Base-by-base conservation (phyloP, 2,329 filamentous ascomycete species). In the Trichoderma guizhouense region DNA sequence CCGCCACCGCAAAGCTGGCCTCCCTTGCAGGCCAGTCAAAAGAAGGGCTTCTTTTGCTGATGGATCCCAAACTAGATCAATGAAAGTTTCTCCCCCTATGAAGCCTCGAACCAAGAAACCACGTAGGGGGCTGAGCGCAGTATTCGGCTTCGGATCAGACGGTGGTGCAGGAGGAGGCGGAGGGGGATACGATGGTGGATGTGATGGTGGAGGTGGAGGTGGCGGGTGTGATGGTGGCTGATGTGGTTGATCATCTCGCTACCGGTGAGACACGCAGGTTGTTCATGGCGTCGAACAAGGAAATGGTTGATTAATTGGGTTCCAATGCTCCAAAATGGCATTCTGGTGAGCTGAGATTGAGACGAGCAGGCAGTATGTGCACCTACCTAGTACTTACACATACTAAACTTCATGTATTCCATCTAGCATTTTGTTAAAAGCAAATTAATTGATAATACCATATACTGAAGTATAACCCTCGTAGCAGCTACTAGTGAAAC, bases 1-100 rank as follows among this genome's bases (percentile, higher is more conserved):
- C 75, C 81, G 82, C 15, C 85, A 87, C 74, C 84, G 85, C 71
- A 78, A 78, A 55, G 80, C 80, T 11, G 84, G 84, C 21, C 79
- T 84, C 7, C 83, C 82, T 75, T 80, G 77, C 75, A 79, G 74
- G 72, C 81, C 83, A 8, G 63, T 76, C 34, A 55, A 62, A 34
- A 26, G 69, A 7, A 63, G 53, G 30, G 30, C 11, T 34, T 60
- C 57, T 3, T 14, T 60, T 21, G 28, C 57, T 3, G 57, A 34
- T 3, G 24, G 18, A 60, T 18, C 24, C 15, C 57, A 60, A 21
- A 11, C 57, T 2, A 60, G 32, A 21, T 32, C 28, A 30, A 60
- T 60, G 9, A n/a, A 30, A 7, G 57, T 60, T 18, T 34, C 57
- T 3, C 57, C 57, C 6, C 57, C 57, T 1, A 30, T n/a, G 18